Evolutionary conservation across 805 yeast species (phyloP).

Genomic region (Sugiyamaella smithiae): DNA sequence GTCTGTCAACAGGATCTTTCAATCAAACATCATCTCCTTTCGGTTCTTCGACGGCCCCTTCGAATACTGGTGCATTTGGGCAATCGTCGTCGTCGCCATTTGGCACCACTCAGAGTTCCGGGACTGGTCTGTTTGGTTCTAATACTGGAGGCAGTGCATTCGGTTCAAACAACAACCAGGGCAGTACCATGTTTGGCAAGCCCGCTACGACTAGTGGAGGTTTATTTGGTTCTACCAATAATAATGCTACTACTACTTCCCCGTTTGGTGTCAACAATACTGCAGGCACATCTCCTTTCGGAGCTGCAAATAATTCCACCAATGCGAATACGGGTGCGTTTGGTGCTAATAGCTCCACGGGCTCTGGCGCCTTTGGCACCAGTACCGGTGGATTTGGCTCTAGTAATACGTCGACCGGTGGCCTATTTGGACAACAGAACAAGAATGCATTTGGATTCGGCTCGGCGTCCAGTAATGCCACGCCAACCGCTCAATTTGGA

Average conservation of each 20-base stretch:
- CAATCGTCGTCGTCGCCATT: conserved; percentile 33
- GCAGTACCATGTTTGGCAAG: conserved; percentile 31
- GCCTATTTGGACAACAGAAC: conserved; percentile 10
- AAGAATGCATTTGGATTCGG: conserved; percentile 3
- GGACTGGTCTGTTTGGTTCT: conserved; percentile 19
- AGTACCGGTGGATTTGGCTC: conserved; percentile 23
- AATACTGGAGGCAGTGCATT: conserved; percentile 31
- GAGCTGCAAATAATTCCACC: conserved; percentile 29
- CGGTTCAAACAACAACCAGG: conserved; percentile 32
- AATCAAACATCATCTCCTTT: conserved; percentile 41
- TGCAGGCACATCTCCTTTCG: conserved; percentile 40
- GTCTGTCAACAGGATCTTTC: conserved; percentile 20
- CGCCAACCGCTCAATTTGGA: conserved; percentile 5
- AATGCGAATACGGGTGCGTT: conserved; percentile 31
- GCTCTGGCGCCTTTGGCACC: conserved; percentile 26
- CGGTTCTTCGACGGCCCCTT: conserved; percentile 31
- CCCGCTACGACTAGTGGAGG: conserved; percentile 18
- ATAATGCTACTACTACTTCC: conserved; percentile 21
- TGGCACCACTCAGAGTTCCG: conserved; percentile 37
- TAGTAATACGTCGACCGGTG: conserved; percentile 11
- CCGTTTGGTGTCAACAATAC: conserved; percentile 24
- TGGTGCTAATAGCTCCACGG: conserved; percentile 31
- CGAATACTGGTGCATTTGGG: conserved; percentile 31
- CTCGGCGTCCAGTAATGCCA: conserved; percentile 7
- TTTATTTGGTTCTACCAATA: not conserved